Evolutionary conservation across 1,284 basidiomycete species (phyloP), one percentile per base, ranked within the genome.

Genomic region (Trichosporon faecale): DNA sequence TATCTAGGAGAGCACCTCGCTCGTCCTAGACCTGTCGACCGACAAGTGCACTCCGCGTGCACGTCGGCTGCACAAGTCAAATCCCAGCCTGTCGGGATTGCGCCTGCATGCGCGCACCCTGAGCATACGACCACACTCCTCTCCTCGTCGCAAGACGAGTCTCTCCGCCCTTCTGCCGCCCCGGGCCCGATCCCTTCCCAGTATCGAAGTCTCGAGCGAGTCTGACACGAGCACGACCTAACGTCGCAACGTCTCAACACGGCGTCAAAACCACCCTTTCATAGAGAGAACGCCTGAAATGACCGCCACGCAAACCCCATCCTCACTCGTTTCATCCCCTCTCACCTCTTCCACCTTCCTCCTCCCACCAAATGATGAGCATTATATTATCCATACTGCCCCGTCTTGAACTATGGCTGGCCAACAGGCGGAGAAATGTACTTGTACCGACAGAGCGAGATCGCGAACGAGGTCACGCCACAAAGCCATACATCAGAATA

Each of bases 1-100:
- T 29, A 49, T 70, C 14, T 72, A 65, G 37, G 23, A 37, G 63
- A 40, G 63, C 37, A n/a, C 37, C 9, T 40, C 23, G 63, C 63
- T 61, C 27, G 27, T 31, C 57, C 57, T 33, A 8, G 57, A 61
- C 29, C 57, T 61, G 57, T 21, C 27, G 16, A 31, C 57, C 4
- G 29, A 31, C 29, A 61, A 61, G 29, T 33, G 27, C 29, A n/a
- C 27, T 16, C 16, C 18, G 29, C 57, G 27, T 18, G 27, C 18
- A 7, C 29, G 57, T 31, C 27, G 18, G 57, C 57, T 29, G 27
- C 27, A 61, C 27, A 29, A 61, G 57, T 31, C 57, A 29, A 27
- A 25, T 12, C 25, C 23, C 9, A 55, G 49, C 49, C 55, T 60
- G 25, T 21, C 21, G 16, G 49, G 49, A 11, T n/a, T 33, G 29